phyloP scores from a whole-genome alignment of 306 rosid genomes.

The apple (Malus domestica) region ASM211411v1 NC_041801.1:2033501-2034000 shows the following conservation, averaged over 20 bases:
- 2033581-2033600: conserved; percentile 21
- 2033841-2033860: conserved; percentile 98
- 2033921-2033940: conserved; percentile 82
- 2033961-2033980: conserved; percentile 40
- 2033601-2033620: conserved; percentile 32
- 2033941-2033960: conserved; percentile 49
- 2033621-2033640: conserved; percentile 24
- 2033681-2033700: conserved; percentile 65
- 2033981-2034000: conserved; percentile 24
- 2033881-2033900: conserved; percentile 98
- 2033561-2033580: conserved; percentile 15
- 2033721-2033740: conserved; percentile 30
- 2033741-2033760: conserved; percentile 7
- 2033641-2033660: conserved; percentile 22
- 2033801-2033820: conserved; percentile 90
- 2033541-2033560: conserved; percentile 47
- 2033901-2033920: conserved; percentile 94
- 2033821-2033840: conserved; percentile 90
- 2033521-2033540: conserved; percentile 23
- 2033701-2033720: conserved; percentile 74
- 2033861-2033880: conserved; percentile 98
- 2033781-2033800: conserved; percentile 63
- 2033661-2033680: conserved; percentile 7
- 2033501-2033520: conserved; percentile 25
- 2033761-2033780: conserved; percentile 1